Evolutionary conservation across 768 basidiomycete genomes (phyloP), one percentile per base, ranked within the genome.

Genomic region (Chalciporus chontae): DNA sequence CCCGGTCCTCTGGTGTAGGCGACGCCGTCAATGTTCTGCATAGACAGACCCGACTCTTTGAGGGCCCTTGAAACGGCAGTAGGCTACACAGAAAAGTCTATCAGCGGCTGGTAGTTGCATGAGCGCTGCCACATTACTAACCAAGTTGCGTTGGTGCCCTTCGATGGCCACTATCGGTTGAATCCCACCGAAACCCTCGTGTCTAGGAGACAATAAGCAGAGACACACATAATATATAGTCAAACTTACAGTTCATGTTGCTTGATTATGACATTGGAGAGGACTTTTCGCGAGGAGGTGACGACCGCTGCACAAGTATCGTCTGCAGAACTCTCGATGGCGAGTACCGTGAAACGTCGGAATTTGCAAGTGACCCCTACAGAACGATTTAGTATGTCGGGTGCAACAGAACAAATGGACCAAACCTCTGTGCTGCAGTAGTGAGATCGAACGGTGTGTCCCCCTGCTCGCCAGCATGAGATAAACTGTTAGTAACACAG

Each of bases 301-400:
- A 99, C 87, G 43, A 98, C 75, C 0, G 94, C 87, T 14, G 85
- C 91, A 59, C 93, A 95, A 1, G 93, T 90, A 63, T 98, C 96
- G 66, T 99, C 95, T 13, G 93, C 92, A 11, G 91, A 94, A 2
- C 86, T 85, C 68, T 96, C 94, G 32, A 95, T 60, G 8, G 81
- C 87, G 8, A 90, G 77, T 13, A 90, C 82, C 1, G 80, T 87
- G 60, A 89, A 83, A 18, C 34, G 34, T 36, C 34, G 34, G 15
- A 5, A 15, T 36, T 15, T 31, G 29, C 29, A 31, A 31, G 29
- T 31, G 29, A 31, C 15, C 14, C 15, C 34, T 36, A n/a, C n/a
- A 15, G 1, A 15, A 8, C 34, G 34, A 15, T 6, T 36, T 15
- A 36, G 34, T n/a, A 36, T n/a, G n/a, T 6, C 6, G 34, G 5